Evolutionary conservation across 805 yeast genomes (phyloP), one percentile per base, ranked within the genome.

Genomic region (Sugiyamaella marilandica): DNA sequence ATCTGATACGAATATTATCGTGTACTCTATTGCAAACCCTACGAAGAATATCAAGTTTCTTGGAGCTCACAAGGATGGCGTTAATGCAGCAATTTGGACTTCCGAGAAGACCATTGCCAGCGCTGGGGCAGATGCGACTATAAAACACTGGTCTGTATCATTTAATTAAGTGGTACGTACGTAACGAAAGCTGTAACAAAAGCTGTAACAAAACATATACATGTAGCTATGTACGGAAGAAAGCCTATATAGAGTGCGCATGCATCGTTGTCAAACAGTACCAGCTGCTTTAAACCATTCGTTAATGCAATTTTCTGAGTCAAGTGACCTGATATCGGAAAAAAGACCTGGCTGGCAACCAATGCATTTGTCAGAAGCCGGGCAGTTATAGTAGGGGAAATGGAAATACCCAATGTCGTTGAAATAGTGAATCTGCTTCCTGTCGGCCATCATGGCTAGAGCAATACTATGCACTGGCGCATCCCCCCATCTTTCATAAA

Each of bases 401-500:
- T 87, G 95, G 52, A 70, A 72, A 64, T 87, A 87, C 0, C 95
- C 95, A 50, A 87, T 83, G 62, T 87, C 95, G 64, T 88, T 77
- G 65, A 90, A 90, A 94, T 95, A 89, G 64, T 89, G 96, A 35
- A 89, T 75, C 50, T 78, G 75, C 8, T 72, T 66, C 59, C 79
- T 83, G 60, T 85, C 89, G 7, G 84, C 87, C 64, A 89, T 86
- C 36, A 89, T 66, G 0, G 82, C 84, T 34, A 87, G 68, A 0
- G 92, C 96, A 43, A 89, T 62, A 2, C 90, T 81, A 65, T 87
- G 94, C 1, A 88, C 94, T 0, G 96, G 96, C 0, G 95, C 96
- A 71, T 88, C 96, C 2, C 96, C 96, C 96, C 96, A 88, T 52
- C 96, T 70, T 66, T 89, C 96, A 62, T 89, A 89, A 66, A 87